phyloP scores from a whole-genome alignment of 768 basidiomycete species.

The Podaxis rugospora region DNA sequence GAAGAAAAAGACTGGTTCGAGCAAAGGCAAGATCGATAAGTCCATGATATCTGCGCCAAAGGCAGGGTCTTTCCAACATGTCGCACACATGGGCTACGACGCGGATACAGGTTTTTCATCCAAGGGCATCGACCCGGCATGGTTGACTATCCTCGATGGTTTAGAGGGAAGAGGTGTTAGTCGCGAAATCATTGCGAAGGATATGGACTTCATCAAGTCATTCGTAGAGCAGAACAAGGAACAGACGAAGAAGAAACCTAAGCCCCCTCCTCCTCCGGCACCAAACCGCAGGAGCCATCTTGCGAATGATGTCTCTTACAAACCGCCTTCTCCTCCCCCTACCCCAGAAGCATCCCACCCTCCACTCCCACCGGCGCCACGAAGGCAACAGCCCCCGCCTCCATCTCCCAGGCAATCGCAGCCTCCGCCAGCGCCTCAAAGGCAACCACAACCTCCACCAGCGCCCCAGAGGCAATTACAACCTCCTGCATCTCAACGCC shows the following conservation, averaged over 20 bases:
- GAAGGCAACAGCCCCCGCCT: conserved; percentile 18
- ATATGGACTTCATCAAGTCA: conserved; percentile 87
- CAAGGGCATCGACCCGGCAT: conserved; percentile 84
- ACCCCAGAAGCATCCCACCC: conserved; percentile 24
- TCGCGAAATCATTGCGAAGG: conserved; percentile 62
- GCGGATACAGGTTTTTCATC: conserved; percentile 82
- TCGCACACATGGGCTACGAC: conserved; percentile 96
- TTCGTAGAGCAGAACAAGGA: conserved; percentile 58
- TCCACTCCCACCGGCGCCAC: conserved; percentile 28
- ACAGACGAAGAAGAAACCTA: conserved; percentile 37
- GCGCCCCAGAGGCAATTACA: conserved; percentile 14
- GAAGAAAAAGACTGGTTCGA: conserved; percentile 55
- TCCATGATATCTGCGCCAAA: conserved; percentile 86
- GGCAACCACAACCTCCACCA: conserved; percentile 34
- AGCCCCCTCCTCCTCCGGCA: conserved; percentile 48
- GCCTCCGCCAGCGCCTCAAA: conserved; percentile 14
- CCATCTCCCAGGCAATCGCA: conserved; percentile 14
- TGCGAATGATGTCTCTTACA: conserved; percentile 26
- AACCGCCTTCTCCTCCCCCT: conserved; percentile 34
- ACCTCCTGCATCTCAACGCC: neutral
- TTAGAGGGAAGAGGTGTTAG: conserved; percentile 65
- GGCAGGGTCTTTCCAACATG: conserved; percentile 75
- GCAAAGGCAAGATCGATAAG: conserved; percentile 85
- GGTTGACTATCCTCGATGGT: conserved; percentile 68
- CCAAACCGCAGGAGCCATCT: conserved; percentile 29